Evolutionary conservation across 805 yeast genomes (phyloP).

Genomic region (Yamadazyma ubonensis): DNA sequence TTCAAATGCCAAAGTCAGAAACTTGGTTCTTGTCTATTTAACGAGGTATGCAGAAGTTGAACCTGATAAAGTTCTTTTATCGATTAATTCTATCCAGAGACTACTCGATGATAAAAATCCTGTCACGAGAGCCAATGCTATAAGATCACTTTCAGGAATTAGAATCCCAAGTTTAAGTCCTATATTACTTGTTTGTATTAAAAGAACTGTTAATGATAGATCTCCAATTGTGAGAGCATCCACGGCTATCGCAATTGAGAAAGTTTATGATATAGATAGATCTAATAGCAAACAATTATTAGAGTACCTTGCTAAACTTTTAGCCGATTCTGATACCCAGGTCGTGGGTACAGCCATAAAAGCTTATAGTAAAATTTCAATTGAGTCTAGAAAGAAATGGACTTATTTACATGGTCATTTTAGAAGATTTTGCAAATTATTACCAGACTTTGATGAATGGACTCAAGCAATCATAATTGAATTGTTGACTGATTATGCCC

Average conservation of each 20-base stretch:
- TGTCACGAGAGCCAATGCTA: conserved; percentile 64
- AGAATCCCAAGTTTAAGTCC: conserved; percentile 79
- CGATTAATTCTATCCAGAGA: conserved; percentile 91
- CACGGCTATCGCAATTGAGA: conserved; percentile 72
- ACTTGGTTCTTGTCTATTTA: conserved; percentile 74
- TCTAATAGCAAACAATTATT: conserved; percentile 49
- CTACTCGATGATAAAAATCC: conserved; percentile 70
- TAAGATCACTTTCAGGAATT: conserved; percentile 81
- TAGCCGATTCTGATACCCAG: conserved; percentile 61
- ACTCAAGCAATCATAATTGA: conserved; percentile 60
- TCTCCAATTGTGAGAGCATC: conserved; percentile 79
- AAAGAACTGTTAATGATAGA: conserved; percentile 64
- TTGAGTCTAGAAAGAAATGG: conserved; percentile 39
- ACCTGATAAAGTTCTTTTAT: conserved; percentile 84
- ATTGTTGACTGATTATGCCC: conserved; percentile 63
- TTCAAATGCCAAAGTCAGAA: conserved; percentile 57
- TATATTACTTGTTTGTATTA: conserved; percentile 69
- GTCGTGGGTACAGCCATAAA: conserved; percentile 73
- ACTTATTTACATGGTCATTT: conserved; percentile 71
- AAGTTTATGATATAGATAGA: conserved; percentile 43
- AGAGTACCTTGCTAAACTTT: conserved; percentile 47
- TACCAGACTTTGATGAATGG: conserved; percentile 67
- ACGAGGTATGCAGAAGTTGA: conserved; percentile 75
- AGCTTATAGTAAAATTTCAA: conserved; percentile 46
- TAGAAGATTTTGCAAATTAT: conserved; percentile 51